Base-by-base conservation (phyloP, 192 early-diverging fungal genomes). In the Gonapodya prolifera region DNA sequence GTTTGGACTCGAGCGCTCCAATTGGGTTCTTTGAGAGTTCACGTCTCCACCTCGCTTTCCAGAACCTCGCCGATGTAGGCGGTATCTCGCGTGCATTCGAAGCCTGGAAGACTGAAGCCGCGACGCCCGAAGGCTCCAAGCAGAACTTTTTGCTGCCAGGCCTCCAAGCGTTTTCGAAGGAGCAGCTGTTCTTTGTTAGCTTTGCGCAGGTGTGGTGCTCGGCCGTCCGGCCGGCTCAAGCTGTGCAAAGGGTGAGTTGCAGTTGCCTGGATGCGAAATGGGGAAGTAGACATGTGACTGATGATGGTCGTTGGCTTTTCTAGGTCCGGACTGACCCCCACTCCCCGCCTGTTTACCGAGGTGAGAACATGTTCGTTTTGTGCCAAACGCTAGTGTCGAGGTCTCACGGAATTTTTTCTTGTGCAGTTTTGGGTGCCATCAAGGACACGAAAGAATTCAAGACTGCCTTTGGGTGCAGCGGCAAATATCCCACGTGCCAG, bases 51-150 rank as follows among this genome's bases (percentile, higher is more conserved):
- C 90, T 88, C 0, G 69, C 91, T 1, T 86, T 83, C 18, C 89
- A 91, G 78, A 93, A 93, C 76, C 45, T 93, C 31, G 90, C 91
- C 0, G 91, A 93, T 77, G 91, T 89, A 81, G 90, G 88, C 0
- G 91, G 91, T 2, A 70, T 91, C 29, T 32, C 76, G 32, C 18
- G 76, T 31, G 76, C 69, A 33, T 34, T 69, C 31, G 70, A 76
- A 33, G 76, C 76, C 18, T 76, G 45, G 45, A 69, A n/a, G 45
- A n/a, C 8, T n/a, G 45, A 69, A n/a, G 8, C 8, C 45, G 45
- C 13, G 45, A 69, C 8, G 45, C 45, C 45, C 45, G 45, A 16
- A 8, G n/a, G 8, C 45, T n/a, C n/a, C 45, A 8, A 75, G 23
- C 82, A 79, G 30, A 78, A 86, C 75, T 61, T 78, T n/a, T 33